These are phyloP conservation scores for Przewalskia tangutica DNA, from an alignment of 257 asterid species.

Conservation along the genomic window DNA sequence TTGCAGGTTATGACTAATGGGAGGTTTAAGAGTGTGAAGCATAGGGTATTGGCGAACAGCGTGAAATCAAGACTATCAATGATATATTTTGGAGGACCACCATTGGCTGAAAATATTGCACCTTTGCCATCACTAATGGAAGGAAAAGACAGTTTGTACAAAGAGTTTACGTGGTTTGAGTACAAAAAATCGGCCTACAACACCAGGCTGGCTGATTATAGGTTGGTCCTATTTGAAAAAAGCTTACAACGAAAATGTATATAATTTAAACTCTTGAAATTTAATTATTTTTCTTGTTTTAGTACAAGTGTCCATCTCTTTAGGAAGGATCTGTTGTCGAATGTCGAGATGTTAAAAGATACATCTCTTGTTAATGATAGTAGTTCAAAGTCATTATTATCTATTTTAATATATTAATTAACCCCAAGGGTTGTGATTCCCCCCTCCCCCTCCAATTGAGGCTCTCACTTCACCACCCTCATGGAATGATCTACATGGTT, in stretches of 20 bases:
- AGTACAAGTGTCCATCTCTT: not conserved
- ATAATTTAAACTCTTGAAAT: not conserved
- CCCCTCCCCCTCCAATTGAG: no score
- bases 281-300: not conserved
- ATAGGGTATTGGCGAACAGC: slow-evolving; percentile 9
- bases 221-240: slow-evolving; percentile 7
- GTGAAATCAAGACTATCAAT: slow-evolving; percentile 13
- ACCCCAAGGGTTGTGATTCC: no score
- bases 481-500: no score
- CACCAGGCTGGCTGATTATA: slow-evolving; percentile 3
- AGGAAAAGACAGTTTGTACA: slow-evolving; percentile 9
- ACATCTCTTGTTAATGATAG: not conserved
- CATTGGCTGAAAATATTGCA: slow-evolving; percentile 9
- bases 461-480: no score
- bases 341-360: not conserved
- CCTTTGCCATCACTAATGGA: slow-evolving; percentile 10
- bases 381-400: not conserved
- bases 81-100: slow-evolving; percentile 18
- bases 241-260: not conserved
- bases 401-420: not conserved
- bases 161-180: slow-evolving; percentile 15
- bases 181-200: slow-evolving; percentile 9
- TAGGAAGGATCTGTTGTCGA: not conserved
- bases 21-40: slow-evolving; percentile 11
- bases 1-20: slow-evolving; percentile 13